Evolutionary conservation across 345 rosid genomes (phyloP).

Genomic region (Rhizophora apiculata): DNA sequence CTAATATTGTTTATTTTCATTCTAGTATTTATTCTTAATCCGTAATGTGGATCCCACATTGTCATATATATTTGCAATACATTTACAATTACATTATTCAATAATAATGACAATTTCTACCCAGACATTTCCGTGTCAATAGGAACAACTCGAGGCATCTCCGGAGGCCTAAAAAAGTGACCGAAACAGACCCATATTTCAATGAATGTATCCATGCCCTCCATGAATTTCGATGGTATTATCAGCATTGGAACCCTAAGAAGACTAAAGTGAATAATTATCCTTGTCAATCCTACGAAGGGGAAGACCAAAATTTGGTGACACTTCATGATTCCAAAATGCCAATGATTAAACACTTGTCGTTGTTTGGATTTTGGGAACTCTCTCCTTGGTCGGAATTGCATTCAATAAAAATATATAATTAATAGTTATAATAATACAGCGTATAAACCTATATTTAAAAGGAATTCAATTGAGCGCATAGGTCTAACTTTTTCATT

Average conservation of each 20-base stretch:
- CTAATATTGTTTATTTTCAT: too few relatives aligned
- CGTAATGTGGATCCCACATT: too few relatives aligned
- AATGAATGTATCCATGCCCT: slow-evolving; percentile 1
- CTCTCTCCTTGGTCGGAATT: slow-evolving; percentile 9
- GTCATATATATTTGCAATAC: too few relatives aligned
- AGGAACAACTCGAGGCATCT: not conserved
- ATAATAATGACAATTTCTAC: too few relatives aligned
- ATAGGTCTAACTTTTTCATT: not conserved
- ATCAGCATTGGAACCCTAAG: slow-evolving; percentile 14
- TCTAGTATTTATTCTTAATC: too few relatives aligned
- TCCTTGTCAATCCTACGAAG: slow-evolving; percentile 37
- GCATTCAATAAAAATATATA: not conserved
- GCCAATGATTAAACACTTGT: slow-evolving; percentile 24
- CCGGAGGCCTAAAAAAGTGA: not conserved
- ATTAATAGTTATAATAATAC: too few relatives aligned
- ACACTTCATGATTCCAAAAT: slow-evolving; percentile 15
- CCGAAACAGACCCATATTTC: slow-evolving; percentile 12
- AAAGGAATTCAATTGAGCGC: too few relatives aligned
- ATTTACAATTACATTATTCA: too few relatives aligned
- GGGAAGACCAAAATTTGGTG: slow-evolving; percentile 18
- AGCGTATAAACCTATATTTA: too few relatives aligned
- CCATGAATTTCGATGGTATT: too few relatives aligned
- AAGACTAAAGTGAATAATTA: slow-evolving; percentile 15
- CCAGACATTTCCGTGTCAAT: not conserved
- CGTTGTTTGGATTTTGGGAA: slow-evolving; percentile 23